Base-by-base conservation (phyloP, 345 rosid species). In the Iberis pinnata region DNA sequence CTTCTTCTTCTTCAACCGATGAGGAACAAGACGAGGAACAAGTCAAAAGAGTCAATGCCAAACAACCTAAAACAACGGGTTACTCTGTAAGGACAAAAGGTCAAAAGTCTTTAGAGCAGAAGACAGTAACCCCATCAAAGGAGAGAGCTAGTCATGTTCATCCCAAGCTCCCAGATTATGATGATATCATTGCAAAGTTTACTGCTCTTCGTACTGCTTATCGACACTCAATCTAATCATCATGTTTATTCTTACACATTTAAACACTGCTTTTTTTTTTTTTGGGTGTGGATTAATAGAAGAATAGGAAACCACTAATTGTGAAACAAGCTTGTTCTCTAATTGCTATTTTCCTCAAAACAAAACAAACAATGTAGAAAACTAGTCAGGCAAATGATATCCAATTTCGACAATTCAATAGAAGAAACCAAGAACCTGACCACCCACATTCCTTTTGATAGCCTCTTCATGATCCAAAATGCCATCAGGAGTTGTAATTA, bases 391-490 rank as follows among this genome's bases (percentile, higher is more conserved):
- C 53, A 65, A 43, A 43, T 15, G 9, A 5, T 18, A n/a, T n/a
- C n/a, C n/a, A n/a, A n/a, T n/a, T n/a, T n/a, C n/a, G n/a, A n/a
- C n/a, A n/a, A n/a, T 64, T 77, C 80, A 92, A 64, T 83, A 81
- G 42, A 92, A 92, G 69, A 77, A 81, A 64, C 98, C 97, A 64
- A 88, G 83, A 66, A 92, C 89, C 49, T 83, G 94, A 66, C 95
- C 98, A 44, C 95, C 97, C 7, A 78, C 88, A 40, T 92, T 88
- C 49, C 80, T 71, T 50, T 41, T 76, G 12, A 73, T 68, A 31
- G 98, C 98, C 56, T 83, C 90, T 70, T 92, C 97, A 63, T 92
- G 97, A 58, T 92, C 98, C 87, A 92, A 69, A 66, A 92, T 73
- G 43, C 94, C 98, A 35, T 88, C 90, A 1, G 95, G 95, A 55